A percentile compares a stretch with the other conserved stretches of the same genome.
Conservation (phyloP, 768 basidiomycete genomes). For the Termitomyces sp. region DNA sequence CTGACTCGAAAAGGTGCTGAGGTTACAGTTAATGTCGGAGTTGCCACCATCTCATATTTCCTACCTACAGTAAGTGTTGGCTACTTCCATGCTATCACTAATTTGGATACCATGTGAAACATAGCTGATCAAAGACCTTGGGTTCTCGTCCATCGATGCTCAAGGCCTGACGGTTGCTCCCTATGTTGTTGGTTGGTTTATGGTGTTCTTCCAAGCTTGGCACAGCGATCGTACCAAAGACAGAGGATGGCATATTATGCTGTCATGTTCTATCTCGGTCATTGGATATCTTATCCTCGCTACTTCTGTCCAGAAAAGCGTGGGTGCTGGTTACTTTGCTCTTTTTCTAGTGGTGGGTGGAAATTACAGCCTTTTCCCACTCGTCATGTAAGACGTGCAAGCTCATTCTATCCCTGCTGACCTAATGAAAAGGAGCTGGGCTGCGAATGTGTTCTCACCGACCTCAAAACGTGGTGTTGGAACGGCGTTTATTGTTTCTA, state of each 20-base stretch:
- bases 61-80: constrained; percentile 40
- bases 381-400: constrained; percentile 42
- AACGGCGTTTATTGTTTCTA: constrained; percentile 55
- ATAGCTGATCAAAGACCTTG: constrained; percentile 50
- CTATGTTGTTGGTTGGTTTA: constrained; percentile 51
- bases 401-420: neutral
- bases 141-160: constrained; percentile 51
- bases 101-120: neutral
- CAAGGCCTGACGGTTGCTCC: constrained; percentile 57
- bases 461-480: constrained; percentile 58
- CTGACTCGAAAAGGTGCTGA: neutral
- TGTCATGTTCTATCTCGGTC: constrained; percentile 37
- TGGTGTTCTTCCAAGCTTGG: constrained; percentile 49
- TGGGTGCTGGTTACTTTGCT: constrained; percentile 53
- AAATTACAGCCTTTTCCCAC: constrained; percentile 50
- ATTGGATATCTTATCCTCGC: constrained; percentile 54
- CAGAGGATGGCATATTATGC: constrained; percentile 54
- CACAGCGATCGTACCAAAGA: constrained; percentile 51
- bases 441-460: constrained; percentile 52
- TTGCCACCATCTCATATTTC: constrained; percentile 53
- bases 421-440: constrained; percentile 47
- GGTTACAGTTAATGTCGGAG: constrained; percentile 45
- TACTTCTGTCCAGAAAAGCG: constrained; percentile 42
- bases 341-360: constrained; percentile 53
- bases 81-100: neutral